These are phyloP conservation scores for Sarocladiaceae sp. DNA, from an alignment of 2,329 filamentous ascomycete species.

Conservation along the genomic window DNA sequence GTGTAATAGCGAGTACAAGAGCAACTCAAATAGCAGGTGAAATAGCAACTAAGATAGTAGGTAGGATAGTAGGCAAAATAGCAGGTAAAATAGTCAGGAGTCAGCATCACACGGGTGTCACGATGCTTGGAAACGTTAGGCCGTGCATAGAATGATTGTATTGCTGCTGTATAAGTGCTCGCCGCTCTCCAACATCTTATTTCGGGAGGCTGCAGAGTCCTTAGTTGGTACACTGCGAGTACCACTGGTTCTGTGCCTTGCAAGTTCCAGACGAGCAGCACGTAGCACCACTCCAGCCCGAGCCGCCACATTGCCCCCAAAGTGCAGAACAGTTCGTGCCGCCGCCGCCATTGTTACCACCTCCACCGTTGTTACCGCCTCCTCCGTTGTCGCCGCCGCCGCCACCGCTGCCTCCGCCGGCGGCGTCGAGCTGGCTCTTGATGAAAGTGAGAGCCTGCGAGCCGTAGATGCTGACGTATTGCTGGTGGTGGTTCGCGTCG, in stretches of 20 bases:
- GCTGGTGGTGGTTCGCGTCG: constrained; percentile 55
- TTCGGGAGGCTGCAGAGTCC: too few species aligned
- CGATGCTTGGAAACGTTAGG: too few species aligned
- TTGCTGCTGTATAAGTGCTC: too few species aligned
- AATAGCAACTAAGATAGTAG: too few species aligned
- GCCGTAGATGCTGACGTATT: constrained; percentile 61
- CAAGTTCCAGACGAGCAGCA: constrained; percentile 17
- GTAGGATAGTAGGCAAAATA: too few species aligned
- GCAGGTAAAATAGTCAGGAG: too few species aligned
- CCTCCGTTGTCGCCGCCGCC: neutral
- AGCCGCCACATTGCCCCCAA: constrained; percentile 15
- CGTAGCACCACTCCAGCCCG: constrained; percentile 16
- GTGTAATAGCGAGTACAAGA: too few species aligned
- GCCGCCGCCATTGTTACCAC: neutral
- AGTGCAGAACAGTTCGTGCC: constrained; percentile 1
- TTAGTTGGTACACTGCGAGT: constrained; percentile 14
- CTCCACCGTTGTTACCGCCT: neutral
- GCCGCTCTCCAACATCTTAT: too few species aligned
- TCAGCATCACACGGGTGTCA: too few species aligned
- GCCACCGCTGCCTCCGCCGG: neutral
- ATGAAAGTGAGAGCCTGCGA: constrained; percentile 55
- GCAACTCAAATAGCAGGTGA: too few species aligned
- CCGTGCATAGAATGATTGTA: too few species aligned
- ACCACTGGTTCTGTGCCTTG: constrained; percentile 16
- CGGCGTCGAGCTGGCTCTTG: constrained; percentile 31